A percentile compares a stretch with the other conserved stretches of the same genome.
Conservation (phyloP, 1,284 basidiomycete genomes). For the Porogramme epimiltina region DNA sequence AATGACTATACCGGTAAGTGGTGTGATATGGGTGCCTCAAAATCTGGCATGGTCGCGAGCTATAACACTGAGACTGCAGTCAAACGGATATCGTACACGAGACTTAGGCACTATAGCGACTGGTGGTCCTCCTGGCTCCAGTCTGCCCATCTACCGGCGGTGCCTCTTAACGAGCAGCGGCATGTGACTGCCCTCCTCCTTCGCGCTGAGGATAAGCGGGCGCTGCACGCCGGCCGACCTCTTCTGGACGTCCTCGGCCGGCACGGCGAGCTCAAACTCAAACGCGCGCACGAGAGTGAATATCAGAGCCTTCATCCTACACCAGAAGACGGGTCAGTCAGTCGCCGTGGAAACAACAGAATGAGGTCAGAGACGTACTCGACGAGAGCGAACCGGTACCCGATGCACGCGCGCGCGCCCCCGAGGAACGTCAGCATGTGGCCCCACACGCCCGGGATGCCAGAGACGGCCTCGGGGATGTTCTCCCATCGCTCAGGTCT, state of each 20-base stretch:
- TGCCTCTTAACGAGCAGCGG: constrained; percentile 19
- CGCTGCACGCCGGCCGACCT: constrained; percentile 23
- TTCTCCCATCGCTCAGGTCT: constrained; percentile 64
- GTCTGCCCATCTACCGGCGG: no score
- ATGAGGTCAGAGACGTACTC: constrained; percentile 45
- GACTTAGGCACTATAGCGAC: no score
- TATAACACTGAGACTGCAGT: no score
- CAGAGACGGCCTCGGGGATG: constrained; percentile 41
- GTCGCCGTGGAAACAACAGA: constrained; percentile 6
- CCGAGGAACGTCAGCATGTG: constrained; percentile 62
- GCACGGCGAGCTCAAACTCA: constrained; percentile 55
- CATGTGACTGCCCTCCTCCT: constrained; percentile 18
- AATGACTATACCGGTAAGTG: no score
- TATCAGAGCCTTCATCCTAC: constrained; percentile 55
- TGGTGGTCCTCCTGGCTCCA: no score
- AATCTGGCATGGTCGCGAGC: no score
- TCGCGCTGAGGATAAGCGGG: constrained; percentile 12
- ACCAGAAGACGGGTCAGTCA: no score
- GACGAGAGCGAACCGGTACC: constrained; percentile 70
- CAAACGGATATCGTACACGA: no score
- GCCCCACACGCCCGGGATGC: constrained; percentile 60
- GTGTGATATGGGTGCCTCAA: no score
- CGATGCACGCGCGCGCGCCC: constrained; percentile 66
- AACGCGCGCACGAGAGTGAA: constrained; percentile 61
- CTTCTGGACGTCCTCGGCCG: constrained; percentile 29